Evolutionary conservation across 2,329 filamentous ascomycete species (phyloP).

Genomic region (Apiospora aurea): DNA sequence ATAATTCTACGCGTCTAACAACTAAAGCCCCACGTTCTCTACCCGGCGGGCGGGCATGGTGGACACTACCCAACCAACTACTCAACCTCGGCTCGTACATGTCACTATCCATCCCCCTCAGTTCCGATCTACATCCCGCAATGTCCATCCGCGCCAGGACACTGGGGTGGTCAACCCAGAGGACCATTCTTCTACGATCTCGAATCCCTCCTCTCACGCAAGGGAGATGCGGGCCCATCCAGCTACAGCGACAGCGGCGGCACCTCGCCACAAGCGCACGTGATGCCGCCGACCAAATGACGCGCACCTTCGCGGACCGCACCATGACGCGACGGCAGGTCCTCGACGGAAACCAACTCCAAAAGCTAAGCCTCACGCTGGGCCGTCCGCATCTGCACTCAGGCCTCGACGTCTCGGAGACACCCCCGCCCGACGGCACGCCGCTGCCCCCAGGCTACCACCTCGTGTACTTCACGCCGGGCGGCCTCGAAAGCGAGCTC

Average conservation of each 20-base stretch:
- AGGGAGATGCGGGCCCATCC: neutral
- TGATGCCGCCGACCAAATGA: conserved; percentile 36
- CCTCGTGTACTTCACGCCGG: conserved; percentile 68
- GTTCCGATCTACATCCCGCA: neutral
- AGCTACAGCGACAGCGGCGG: neutral
- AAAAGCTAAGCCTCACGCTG: conserved; percentile 66
- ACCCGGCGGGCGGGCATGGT: neutral
- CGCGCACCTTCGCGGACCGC: conserved; percentile 40
- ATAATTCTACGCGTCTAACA: too few relatives aligned
- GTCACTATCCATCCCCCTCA: neutral
- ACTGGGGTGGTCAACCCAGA: neutral
- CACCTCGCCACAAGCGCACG: conserved; percentile 26
- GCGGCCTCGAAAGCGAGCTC: conserved; percentile 59
- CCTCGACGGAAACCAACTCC: conserved; percentile 69
- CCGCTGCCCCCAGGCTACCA: conserved; percentile 67
- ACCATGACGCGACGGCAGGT: conserved; percentile 49
- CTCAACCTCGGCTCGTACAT: neutral
- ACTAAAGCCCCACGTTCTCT: neutral
- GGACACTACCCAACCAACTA: neutral
- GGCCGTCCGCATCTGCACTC: conserved; percentile 53
- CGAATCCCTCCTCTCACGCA: neutral
- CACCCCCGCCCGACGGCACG: conserved; percentile 50
- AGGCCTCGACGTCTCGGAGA: conserved; percentile 47
- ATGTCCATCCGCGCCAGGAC: neutral
- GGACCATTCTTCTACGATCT: too few relatives aligned